Evolutionary conservation across 129 eudicot species (phyloP), one percentile per base, ranked within the genome.

Genomic region (Chrysanthemum seticuspe): DNA sequence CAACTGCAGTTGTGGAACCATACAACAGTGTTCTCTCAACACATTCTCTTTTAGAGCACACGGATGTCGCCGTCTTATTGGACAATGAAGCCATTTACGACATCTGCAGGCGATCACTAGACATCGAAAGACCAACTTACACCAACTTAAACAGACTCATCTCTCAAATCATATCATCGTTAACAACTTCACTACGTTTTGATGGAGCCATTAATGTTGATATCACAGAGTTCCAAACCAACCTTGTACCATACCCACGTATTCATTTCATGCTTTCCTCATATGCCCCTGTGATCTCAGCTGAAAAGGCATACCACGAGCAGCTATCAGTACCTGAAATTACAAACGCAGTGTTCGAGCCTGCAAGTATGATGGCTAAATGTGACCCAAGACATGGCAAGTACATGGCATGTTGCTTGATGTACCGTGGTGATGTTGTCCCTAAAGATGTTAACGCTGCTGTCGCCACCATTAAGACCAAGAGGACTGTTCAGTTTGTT

Each of bases 191-290:
- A 40, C 77, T 93, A 72, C 87, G 98, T 61, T 93, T 93, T 74
- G 98, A 90, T 77, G 98, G 98, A 73, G 98, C 98, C 75, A 93
- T 93, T 70, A 93, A 93, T 16, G 98, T 93, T 4, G 98, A 93
- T 34, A 73, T 93, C 13, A 90, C 97, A 0, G 98, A 93, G 82
- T 93, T 93, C 82, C 97, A 90, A 82, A 93, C 98, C 44, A 93
- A 90, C 78, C 96, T 93, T 48, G 98, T 93, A 27, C 98, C 97
- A 21, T 93, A 90, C 76, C 98, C 98, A 13, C 91, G 98, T 36
- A 90, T 93, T 61, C 98, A 93, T 78, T 93, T 93, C 80, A 93
- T 93, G 98, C 92, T 93, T 75, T 93, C 98, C 14, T 93, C 97
- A 6, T 93, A 93, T 73, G 97, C 98, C 85, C 97, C 97, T 53